Percentiles rank a stretch among this genome's conserved stretches.
Conservation (phyloP, 1,284 basidiomycete species). For the Cryptococcus sp. region DNA sequence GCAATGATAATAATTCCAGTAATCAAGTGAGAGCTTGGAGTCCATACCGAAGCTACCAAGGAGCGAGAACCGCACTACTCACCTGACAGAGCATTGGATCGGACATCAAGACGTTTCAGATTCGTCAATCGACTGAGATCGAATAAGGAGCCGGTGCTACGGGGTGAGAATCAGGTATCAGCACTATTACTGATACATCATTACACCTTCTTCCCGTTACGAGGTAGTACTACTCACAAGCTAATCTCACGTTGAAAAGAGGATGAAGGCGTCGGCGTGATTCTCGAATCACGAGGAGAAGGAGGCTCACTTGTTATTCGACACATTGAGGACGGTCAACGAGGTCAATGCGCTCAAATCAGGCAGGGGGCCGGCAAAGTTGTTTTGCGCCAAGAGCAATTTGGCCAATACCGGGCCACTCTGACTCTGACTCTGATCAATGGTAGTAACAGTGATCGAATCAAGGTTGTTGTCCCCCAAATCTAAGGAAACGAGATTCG, state of each 20-base stretch:
- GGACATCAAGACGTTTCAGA: conserved; percentile 24
- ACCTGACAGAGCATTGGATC: conserved; percentile 22
- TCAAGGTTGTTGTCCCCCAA: conserved; percentile 10
- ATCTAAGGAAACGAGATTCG: conserved; percentile 1
- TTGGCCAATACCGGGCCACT: conserved; percentile 6
- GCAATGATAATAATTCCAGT: neutral
- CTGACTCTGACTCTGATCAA: neutral
- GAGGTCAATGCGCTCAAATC: conserved; percentile 11
- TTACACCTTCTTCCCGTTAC: neutral
- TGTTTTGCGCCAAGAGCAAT: conserved; percentile 15
- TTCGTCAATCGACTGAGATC: conserved; percentile 16
- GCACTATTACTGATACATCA: neutral
- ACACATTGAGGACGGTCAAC: conserved; percentile 15
- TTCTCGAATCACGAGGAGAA: neutral
- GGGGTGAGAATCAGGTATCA: neutral
- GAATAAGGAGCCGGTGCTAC: conserved; percentile 25
- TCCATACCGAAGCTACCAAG: neutral
- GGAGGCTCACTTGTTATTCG: conserved; percentile 21
- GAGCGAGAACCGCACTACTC: neutral
- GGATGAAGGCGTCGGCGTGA: neutral
- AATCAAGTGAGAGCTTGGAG: no score
- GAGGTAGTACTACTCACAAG: conserved; percentile 12
- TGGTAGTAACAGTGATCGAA: conserved; percentile 3
- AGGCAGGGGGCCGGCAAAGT: conserved; percentile 14
- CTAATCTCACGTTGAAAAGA: neutral